phyloP scores from a whole-genome alignment of 306 rosid genomes.

The Vigna hirtella region DNA sequence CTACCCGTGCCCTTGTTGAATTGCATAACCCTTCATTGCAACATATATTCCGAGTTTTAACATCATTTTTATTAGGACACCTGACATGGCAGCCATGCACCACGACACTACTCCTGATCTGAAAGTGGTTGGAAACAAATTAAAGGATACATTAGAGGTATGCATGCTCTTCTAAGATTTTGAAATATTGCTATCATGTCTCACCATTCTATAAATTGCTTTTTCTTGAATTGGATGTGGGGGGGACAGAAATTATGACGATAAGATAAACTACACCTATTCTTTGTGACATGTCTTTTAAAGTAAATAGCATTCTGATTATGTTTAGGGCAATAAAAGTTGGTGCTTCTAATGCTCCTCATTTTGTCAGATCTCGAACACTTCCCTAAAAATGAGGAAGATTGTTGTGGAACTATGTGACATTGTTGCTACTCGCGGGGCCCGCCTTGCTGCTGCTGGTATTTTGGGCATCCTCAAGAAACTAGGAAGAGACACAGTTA shows the following conservation, averaged over 20 bases:
- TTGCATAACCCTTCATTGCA: constrained; percentile 27
- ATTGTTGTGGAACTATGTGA: constrained; percentile 70
- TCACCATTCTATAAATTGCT: constrained; percentile 20
- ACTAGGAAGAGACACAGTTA: constrained; percentile 81
- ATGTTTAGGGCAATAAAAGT: constrained; percentile 2
- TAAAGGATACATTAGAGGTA: constrained; percentile 86
- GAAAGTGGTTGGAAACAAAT: constrained; percentile 75
- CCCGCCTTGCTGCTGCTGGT: constrained; percentile 88
- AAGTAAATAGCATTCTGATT: constrained; percentile 6
- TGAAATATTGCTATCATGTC: constrained; percentile 6
- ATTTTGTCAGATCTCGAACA: constrained; percentile 70
- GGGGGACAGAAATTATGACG: neutral
- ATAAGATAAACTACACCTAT: constrained; percentile 4
- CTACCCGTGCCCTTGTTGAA: constrained; percentile 18
- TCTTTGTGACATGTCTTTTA: constrained; percentile 11
- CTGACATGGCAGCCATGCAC: constrained; percentile 94
- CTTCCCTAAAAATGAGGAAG: constrained; percentile 78
- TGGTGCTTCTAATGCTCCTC: neutral
- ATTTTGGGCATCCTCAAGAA: constrained; percentile 87
- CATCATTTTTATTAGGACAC: constrained; percentile 70
- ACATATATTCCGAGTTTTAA: constrained; percentile 29
- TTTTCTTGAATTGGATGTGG: constrained; percentile 2
- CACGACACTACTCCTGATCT: constrained; percentile 83
- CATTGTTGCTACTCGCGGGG: constrained; percentile 85
- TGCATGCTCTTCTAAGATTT: neutral